Base-by-base conservation (phyloP, 2,329 filamentous ascomycete species). In the Ophiosphaerella korrae region DNA sequence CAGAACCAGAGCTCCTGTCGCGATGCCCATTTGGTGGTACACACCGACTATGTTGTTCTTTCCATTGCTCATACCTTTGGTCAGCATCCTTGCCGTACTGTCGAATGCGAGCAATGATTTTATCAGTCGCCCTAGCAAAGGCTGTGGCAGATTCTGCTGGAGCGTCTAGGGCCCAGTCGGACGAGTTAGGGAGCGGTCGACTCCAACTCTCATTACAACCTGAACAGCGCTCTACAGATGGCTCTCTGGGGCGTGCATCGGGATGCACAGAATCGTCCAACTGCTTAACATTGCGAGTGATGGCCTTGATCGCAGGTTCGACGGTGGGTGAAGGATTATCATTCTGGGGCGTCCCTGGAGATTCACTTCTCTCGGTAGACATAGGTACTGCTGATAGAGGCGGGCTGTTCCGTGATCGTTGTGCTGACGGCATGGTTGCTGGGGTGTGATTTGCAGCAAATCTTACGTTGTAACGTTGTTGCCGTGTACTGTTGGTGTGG, bases 391-490 rank as follows among this genome's bases (percentile, higher is more conserved):
- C 37, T 3, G 51, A 40, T 7, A 57, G 45, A 12, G 49, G 48
- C 14, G 62, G 53, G 16, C 58, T 59, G n/a, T 53, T 53, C 21
- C 62, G 55, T 29, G 55, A 46, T 35, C 52, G 63, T 14, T 60
- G 60, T 7, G 49, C 53, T 12, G 58, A 49, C 11, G 60, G 51
- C 60, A 63, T 65, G 23, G 55, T 60, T 38, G 55, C 54, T 14
- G 54, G 52, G 3, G 57, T 60, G 39, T 59, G 57, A 32, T 62
- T 59, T 9, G 57, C 60, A 29, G 58, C 60, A 35, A 65, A 65
- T 33, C 62, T 58, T 18, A 65, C 62, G 60, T 65, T 65, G 57
- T 62, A 65, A 35, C 62, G 62, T 40, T 62, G 58, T 37, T 62
- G 60, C 26, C 60, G 60, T 13, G 49, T 49, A n/a, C 36, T 52